Evolutionary conservation across 441 rosid genomes (phyloP).

Genomic region (Iberis amara): DNA sequence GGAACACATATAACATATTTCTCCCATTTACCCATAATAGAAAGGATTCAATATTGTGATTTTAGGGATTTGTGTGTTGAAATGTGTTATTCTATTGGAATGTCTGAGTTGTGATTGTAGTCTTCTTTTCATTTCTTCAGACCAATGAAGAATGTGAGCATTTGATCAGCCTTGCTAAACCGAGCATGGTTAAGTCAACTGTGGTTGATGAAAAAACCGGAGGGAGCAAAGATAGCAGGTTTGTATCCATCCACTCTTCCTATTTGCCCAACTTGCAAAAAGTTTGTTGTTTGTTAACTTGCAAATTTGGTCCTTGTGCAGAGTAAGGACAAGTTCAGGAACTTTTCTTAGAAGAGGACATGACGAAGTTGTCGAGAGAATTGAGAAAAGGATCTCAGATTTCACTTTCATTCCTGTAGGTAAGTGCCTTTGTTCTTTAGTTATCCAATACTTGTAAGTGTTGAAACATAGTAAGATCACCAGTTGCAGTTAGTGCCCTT

Average conservation of each 20-base stretch:
- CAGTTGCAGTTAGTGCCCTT: not conserved
- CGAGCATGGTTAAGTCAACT: constrained; percentile 74
- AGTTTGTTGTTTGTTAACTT: not conserved
- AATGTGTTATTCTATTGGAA: not conserved
- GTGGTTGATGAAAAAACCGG: constrained; percentile 86
- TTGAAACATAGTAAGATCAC: not conserved
- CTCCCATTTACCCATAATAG: not conserved
- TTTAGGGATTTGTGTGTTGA: not conserved
- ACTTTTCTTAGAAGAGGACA: constrained; percentile 58
- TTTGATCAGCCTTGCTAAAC: constrained; percentile 68
- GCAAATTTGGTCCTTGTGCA: constrained; percentile 11
- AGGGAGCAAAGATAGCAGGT: constrained; percentile 90
- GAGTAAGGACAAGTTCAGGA: constrained; percentile 70
- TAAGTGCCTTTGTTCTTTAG: constrained; percentile 27
- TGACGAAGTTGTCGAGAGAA: constrained; percentile 46
- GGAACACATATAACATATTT: not conserved
- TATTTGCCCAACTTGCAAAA: not conserved
- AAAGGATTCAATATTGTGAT: not conserved
- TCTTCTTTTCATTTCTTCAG: constrained; percentile 29
- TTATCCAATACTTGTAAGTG: not conserved
- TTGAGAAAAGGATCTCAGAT: constrained; percentile 65
- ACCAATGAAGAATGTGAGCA: constrained; percentile 78
- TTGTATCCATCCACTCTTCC: not conserved
- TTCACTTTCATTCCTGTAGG: constrained; percentile 73
- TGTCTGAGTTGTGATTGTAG: no score